Percentiles rank a stretch among this genome's conserved stretches.
phyloP scores from a whole-genome alignment of 108 stramenopile genomes.

The Stephanodiscus minutulus region DNA sequence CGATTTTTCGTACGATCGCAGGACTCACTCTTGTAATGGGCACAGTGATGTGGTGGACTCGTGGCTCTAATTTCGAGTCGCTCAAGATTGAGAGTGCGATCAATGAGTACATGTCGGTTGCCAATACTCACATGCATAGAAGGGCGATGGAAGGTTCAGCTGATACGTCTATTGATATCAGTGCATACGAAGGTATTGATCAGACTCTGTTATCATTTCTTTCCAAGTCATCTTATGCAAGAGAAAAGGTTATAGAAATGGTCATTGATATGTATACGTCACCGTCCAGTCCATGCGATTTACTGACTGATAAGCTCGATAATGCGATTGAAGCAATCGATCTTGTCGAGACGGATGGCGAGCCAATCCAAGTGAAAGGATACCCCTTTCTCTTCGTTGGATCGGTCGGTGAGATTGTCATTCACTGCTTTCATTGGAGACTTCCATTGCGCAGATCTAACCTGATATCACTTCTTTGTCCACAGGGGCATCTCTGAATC shows the following conservation, averaged over 20 bases:
- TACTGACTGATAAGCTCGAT: not conserved
- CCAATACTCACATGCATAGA: no score
- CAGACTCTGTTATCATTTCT: not conserved
- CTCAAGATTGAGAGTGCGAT: no score
- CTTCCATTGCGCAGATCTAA: no score
- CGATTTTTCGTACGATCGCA: no score
- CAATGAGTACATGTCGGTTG: no score
- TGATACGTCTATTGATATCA: not conserved
- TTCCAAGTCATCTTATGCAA: not conserved
- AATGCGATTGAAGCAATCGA: slow-evolving; percentile 23
- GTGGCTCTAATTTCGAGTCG: no score
- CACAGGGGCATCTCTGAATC: slow-evolving; percentile 27
- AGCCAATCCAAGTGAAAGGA: slow-evolving; percentile 20
- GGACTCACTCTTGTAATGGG: no score
- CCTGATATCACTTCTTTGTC: no score
- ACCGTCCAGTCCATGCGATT: not conserved
- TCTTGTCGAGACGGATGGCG: slow-evolving; percentile 6
- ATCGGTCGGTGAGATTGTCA: slow-evolving; percentile 11
- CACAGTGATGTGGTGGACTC: no score
- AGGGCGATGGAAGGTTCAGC: no score
- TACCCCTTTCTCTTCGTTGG: slow-evolving; percentile 33
- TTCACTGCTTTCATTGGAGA: not conserved
- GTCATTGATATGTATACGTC: not conserved
- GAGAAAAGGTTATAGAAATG: not conserved
- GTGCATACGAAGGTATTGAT: not conserved